phyloP scores from a whole-genome alignment of 2,329 filamentous ascomycete genomes.

The Cercospora beticola region DNA sequence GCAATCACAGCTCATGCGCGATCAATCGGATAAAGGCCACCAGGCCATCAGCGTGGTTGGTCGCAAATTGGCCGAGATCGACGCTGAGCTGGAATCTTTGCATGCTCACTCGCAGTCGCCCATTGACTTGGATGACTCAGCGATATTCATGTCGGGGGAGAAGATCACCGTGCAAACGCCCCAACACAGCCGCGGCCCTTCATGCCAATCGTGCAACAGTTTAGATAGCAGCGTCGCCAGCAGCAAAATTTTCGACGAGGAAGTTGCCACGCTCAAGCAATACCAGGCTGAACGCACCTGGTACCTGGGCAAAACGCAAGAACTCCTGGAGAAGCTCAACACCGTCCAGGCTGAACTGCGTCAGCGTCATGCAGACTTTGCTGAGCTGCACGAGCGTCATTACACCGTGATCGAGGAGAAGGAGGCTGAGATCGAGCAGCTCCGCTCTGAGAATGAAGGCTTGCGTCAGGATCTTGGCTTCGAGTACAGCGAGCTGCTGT shows the following conservation, averaged over 20 bases:
- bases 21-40: constrained; percentile 25
- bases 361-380: constrained; percentile 36
- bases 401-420: constrained; percentile 34
- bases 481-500: constrained; percentile 42
- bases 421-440: constrained; percentile 33
- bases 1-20: constrained; percentile 39
- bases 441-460: constrained; percentile 41
- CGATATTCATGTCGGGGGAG: constrained; percentile 33
- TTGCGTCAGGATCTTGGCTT: constrained; percentile 40
- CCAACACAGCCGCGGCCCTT: constrained; percentile 19
- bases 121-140: constrained; percentile 35
- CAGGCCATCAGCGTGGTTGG: constrained; percentile 31
- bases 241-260: constrained; percentile 17
- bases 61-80: constrained; percentile 36
- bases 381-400: constrained; percentile 35
- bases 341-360: constrained; percentile 36
- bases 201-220: constrained; percentile 14
- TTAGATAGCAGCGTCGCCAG: constrained; percentile 11
- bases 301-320: constrained; percentile 34
- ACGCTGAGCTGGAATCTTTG: constrained; percentile 34
- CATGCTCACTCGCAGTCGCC: constrained; percentile 29
- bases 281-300: constrained; percentile 30
- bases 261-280: constrained; percentile 20
- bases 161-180: constrained; percentile 11
- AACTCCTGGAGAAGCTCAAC: constrained; percentile 34